phyloP scores from a whole-genome alignment of 179 eudicot genomes.

The Corrigiola litoralis region DNA sequence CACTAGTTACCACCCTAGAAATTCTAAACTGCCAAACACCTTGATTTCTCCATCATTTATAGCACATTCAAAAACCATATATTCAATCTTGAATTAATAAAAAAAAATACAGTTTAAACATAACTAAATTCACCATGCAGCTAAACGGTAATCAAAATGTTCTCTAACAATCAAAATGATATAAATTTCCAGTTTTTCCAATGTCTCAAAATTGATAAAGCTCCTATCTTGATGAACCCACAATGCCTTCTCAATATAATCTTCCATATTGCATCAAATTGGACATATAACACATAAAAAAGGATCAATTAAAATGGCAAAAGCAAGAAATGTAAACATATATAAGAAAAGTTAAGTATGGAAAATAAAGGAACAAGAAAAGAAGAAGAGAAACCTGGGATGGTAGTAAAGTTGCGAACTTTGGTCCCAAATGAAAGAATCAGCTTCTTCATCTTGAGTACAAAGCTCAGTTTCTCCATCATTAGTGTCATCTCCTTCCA shows the following conservation, averaged over 20 bases:
- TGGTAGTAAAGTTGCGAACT: constrained; percentile 74
- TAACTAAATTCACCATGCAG: background rate
- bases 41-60: background rate
- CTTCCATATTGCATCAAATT: background rate
- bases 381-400: constrained; percentile 42
- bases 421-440: constrained; percentile 75
- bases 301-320: background rate
- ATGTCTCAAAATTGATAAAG: background rate
- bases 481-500: background rate
- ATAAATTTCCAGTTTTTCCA: background rate
- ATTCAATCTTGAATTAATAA: background rate
- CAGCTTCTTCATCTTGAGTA: constrained; percentile 17
- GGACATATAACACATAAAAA: background rate
- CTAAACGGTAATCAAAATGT: constrained; percentile 1
- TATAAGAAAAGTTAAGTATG: background rate
- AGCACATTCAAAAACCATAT: too few species aligned
- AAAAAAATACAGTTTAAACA: background rate
- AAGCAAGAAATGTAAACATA: background rate
- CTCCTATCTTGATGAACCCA: background rate
- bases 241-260: background rate
- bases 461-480: background rate
- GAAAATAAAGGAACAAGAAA: background rate
- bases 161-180: background rate
- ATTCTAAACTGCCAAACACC: background rate
- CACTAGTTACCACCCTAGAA: background rate